Percentiles rank a stretch among this genome's conserved stretches.
Evolutionary conservation across 192 early-diverging fungal genomes (phyloP).

Genomic region (Podila minutissima): DNA sequence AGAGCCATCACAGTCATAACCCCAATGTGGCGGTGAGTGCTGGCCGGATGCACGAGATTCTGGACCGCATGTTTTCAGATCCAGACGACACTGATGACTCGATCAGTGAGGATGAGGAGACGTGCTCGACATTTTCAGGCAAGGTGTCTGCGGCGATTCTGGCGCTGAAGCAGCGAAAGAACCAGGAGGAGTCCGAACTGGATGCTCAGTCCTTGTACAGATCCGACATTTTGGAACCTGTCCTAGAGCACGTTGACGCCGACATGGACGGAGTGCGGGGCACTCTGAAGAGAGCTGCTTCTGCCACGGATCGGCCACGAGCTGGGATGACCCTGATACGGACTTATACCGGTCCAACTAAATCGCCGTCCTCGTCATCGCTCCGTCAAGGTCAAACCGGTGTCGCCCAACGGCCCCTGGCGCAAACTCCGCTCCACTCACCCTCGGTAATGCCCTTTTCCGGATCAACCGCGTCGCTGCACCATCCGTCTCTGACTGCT

Average conservation of each 20-base stretch:
- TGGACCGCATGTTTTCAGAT: constrained; percentile 52
- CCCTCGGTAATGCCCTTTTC: constrained; percentile 24
- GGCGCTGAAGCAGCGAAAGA: constrained; percentile 30
- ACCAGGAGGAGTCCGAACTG: constrained; percentile 22
- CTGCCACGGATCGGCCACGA: neutral
- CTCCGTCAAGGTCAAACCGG: neutral
- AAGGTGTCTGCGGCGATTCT: constrained; percentile 41
- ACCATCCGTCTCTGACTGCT: neutral
- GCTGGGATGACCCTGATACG: constrained; percentile 8
- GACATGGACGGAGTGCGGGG: neutral
- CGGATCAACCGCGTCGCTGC: constrained; percentile 19
- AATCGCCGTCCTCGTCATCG: constrained; percentile 1
- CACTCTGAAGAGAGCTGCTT: constrained; percentile 7
- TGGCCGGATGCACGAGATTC: constrained; percentile 46
- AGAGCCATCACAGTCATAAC: constrained; percentile 29
- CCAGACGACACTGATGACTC: constrained; percentile 35
- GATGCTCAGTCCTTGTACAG: constrained; percentile 43
- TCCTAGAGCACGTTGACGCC: constrained; percentile 17
- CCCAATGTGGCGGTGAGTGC: constrained; percentile 31
- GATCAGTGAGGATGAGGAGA: constrained; percentile 32
- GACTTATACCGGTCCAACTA: constrained; percentile 15
- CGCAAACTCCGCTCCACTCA: constrained; percentile 41
- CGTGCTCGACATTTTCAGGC: constrained; percentile 36
- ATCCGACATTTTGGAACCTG: constrained; percentile 30
- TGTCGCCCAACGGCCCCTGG: constrained; percentile 19